Conservation (phyloP, 805 yeast species). For the Kodamaea restingae region DNA sequence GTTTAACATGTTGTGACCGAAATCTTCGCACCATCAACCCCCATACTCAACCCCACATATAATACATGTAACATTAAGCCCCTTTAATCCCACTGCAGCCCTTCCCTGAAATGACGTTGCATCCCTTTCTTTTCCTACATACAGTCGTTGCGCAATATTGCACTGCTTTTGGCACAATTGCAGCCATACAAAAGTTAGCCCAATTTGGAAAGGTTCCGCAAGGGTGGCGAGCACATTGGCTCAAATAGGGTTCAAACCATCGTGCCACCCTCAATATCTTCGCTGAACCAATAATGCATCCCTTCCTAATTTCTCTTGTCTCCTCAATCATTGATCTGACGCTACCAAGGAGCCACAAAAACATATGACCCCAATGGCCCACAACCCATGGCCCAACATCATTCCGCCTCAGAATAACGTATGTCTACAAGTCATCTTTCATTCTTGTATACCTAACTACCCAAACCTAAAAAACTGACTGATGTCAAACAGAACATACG, state of each 20-base stretch:
- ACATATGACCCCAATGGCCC: too few relatives aligned
- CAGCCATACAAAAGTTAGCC: neutral
- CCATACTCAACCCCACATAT: too few relatives aligned
- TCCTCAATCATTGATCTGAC: too few relatives aligned
- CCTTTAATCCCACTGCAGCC: neutral
- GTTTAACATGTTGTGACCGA: too few relatives aligned
- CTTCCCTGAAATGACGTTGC: too few relatives aligned
- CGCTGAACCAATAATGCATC: too few relatives aligned
- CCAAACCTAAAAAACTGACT: neutral
- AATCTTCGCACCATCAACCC: too few relatives aligned
- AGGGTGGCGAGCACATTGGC: neutral
- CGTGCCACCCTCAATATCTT: too few relatives aligned
- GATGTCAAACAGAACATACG: neutral
- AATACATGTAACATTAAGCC: too few relatives aligned
- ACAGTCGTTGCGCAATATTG: neutral
- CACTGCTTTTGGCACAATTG: neutral
- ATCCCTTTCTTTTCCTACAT: neutral
- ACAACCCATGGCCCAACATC: too few relatives aligned
- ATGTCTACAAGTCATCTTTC: neutral
- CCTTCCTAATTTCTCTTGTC: too few relatives aligned
- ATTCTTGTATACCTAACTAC: neutral
- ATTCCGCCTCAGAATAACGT: too few relatives aligned
- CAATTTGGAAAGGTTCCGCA: neutral
- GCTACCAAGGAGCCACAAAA: slow-evolving; percentile 1
- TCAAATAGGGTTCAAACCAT: neutral